A percentile compares a stretch with the other conserved stretches of the same genome.
phyloP scores from a whole-genome alignment of 2,329 filamentous ascomycete species.

The Intubia oerlemansii region DNA sequence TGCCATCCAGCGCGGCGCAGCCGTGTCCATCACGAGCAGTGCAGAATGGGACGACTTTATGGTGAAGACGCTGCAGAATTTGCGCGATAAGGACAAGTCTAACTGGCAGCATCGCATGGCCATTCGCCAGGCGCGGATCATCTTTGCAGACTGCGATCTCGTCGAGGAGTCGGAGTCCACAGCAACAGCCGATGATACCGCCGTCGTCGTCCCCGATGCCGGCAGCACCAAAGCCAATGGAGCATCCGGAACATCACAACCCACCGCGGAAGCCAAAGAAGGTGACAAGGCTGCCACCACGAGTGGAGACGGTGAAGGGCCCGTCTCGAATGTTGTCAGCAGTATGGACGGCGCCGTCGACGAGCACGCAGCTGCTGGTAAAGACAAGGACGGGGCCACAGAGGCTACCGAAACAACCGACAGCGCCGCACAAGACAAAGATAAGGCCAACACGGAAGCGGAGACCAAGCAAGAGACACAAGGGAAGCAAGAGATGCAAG shows the following conservation, averaged over 20 bases:
- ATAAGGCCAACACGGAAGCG: too few relatives aligned
- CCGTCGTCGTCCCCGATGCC: not conserved
- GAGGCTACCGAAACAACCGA: too few relatives aligned
- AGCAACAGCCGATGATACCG: too few relatives aligned
- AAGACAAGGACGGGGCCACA: too few relatives aligned
- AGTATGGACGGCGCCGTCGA: too few relatives aligned
- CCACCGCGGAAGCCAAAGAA: not conserved
- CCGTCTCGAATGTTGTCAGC: too few relatives aligned
- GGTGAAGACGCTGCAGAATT: constrained; percentile 25
- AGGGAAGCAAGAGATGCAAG: too few relatives aligned
- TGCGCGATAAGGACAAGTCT: constrained; percentile 60
- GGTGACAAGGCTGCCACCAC: not conserved
- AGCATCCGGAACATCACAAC: not conserved
- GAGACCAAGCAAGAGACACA: too few relatives aligned
- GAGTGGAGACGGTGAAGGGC: too few relatives aligned
- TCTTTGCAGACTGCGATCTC: constrained; percentile 17
- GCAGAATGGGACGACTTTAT: constrained; percentile 41
- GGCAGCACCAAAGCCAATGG: not conserved
- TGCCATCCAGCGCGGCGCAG: constrained; percentile 25
- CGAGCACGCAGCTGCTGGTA: too few relatives aligned
- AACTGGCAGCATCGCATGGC: constrained; percentile 93
- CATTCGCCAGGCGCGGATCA: constrained; percentile 41
- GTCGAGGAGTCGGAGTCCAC: too few relatives aligned
- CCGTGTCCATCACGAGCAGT: constrained; percentile 27
- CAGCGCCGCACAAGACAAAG: too few relatives aligned